Conservation (phyloP, 2,329 filamentous ascomycete genomes). For the Eutypa lata region DNA sequence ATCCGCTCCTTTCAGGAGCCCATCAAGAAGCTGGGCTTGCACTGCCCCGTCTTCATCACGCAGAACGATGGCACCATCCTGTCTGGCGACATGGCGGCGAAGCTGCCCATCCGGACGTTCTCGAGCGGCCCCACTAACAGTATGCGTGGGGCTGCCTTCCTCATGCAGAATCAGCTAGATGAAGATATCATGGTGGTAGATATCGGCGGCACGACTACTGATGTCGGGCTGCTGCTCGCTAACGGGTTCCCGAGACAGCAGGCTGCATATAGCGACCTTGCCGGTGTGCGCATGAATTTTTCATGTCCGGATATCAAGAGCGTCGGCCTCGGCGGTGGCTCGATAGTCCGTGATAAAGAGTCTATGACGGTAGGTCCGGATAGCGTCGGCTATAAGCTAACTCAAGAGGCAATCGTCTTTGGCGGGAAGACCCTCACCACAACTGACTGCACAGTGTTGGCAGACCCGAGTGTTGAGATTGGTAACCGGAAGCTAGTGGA, state of each 20-base stretch:
- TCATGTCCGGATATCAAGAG: slow-evolving; percentile 56
- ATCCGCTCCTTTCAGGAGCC: slow-evolving; percentile 54
- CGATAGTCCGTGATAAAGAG: slow-evolving; percentile 44
- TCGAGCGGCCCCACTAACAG: slow-evolving; percentile 63
- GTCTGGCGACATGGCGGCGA: slow-evolving; percentile 49
- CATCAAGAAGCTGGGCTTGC: slow-evolving; percentile 44
- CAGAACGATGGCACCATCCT: slow-evolving; percentile 63
- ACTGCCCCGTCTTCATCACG: slow-evolving; percentile 57
- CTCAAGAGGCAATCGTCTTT: slow-evolving; percentile 52
- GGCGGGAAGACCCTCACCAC: slow-evolving; percentile 55
- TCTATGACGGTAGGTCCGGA: slow-evolving; percentile 54
- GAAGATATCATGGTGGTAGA: slow-evolving; percentile 59
- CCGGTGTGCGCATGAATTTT: slow-evolving; percentile 62
- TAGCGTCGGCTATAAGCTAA: slow-evolving; percentile 57
- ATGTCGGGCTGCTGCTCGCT: slow-evolving; percentile 57
- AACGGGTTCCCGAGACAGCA: slow-evolving; percentile 63
- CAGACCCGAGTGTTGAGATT: slow-evolving; percentile 31
- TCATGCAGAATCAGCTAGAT: slow-evolving; percentile 36
- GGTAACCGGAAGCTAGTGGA: slow-evolving; percentile 34
- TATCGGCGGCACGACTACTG: slow-evolving; percentile 64
- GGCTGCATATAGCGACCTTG: slow-evolving; percentile 59
- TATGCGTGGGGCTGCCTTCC: slow-evolving; percentile 60
- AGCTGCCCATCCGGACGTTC: slow-evolving; percentile 59
- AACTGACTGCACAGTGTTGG: slow-evolving; percentile 50
- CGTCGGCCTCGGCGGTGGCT: slow-evolving; percentile 58